Base-by-base conservation (phyloP, 495 filamentous ascomycete species). In the Penicillium ucsense region DNA sequence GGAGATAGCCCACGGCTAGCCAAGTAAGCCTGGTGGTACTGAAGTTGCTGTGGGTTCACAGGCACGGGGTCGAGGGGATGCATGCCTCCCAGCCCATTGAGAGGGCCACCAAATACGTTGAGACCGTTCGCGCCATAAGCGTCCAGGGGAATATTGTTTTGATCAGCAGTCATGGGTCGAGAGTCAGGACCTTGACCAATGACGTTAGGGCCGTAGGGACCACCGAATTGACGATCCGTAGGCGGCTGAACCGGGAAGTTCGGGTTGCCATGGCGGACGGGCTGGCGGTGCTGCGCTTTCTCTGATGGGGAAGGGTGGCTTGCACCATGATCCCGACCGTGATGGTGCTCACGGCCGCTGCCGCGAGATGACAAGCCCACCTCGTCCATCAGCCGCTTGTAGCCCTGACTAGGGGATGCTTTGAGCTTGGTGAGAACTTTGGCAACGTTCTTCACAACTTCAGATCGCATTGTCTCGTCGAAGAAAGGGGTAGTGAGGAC, bases 311-410 rank as follows among this genome's bases (percentile, higher is more conserved):
- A 56, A 1, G 50, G 52, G 48, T 64, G 66, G 28, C 67, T 59
- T 28, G 56, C 61, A n/a, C 68, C 64, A 42, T 67, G 66, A 12
- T 73, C 70, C 27, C 70, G 64, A 38, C 57, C 59, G 48, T 71
- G 67, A 38, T 69, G 67, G 41, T 69, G 66, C 6, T 78, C 72
- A 11, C 72, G 70, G 30, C 68, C 64, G 41, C 63, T 73, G 12
- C 71, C 69, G 35, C 82, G 75, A 35, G 81, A 83, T 5, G 88
- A 88, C 46, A 94, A 70, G 42, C 87, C 90, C 60, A 95, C 92
- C 66, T 96, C 90, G 57, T 95, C 90, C 92, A 98, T 98, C 41
- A 98, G 66, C 37, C 92, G 86, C 74, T 97, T 97, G 68, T 98
- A 98, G 35, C 92, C 92, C 66, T 98, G 94, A 41, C 85, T 84